Evolutionary conservation across 805 yeast species (phyloP).

Genomic region (Metahyphopichia silvanorum): DNA sequence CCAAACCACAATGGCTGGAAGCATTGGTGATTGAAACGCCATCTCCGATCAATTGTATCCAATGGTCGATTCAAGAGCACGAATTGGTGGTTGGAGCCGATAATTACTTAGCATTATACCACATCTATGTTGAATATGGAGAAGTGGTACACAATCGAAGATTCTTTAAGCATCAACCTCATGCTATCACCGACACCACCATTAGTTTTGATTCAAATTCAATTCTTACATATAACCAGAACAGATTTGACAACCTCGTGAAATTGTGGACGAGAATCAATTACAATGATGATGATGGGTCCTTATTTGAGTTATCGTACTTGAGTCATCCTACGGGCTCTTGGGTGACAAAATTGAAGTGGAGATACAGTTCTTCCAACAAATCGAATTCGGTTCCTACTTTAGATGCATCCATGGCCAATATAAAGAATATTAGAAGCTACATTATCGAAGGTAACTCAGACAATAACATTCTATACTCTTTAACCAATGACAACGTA

Average conservation of each 20-base stretch:
- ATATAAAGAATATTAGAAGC: slow-evolving; percentile 31
- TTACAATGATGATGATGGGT: slow-evolving; percentile 49
- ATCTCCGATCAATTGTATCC: slow-evolving; percentile 33
- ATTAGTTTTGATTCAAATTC: slow-evolving; percentile 61
- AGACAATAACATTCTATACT: slow-evolving; percentile 47
- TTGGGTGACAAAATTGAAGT: slow-evolving; percentile 53
- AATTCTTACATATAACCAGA: slow-evolving; percentile 53
- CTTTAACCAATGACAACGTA: slow-evolving; percentile 56
- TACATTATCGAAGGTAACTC: slow-evolving; percentile 28
- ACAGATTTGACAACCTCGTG: slow-evolving; percentile 60
- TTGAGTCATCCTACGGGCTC: slow-evolving; percentile 54
- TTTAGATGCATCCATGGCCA: slow-evolving; percentile 27
- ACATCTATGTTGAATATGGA: slow-evolving; percentile 46
- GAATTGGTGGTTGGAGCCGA: slow-evolving; percentile 65
- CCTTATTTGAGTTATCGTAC: slow-evolving; percentile 66
- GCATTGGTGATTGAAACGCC: slow-evolving; percentile 15
- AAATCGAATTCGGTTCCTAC: slow-evolving; percentile 5
- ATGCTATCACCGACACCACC: slow-evolving; percentile 55
- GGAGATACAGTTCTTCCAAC: slow-evolving; percentile 41
- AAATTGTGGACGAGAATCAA: slow-evolving; percentile 77
- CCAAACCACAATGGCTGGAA: slow-evolving; percentile 45
- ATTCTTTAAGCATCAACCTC: slow-evolving; percentile 56
- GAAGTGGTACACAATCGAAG: slow-evolving; percentile 25
- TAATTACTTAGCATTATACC: slow-evolving; percentile 50
- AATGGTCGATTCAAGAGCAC: slow-evolving; percentile 51